phyloP scores from a whole-genome alignment of 108 stramenopile species.

The Skeletonema potamos region DNA sequence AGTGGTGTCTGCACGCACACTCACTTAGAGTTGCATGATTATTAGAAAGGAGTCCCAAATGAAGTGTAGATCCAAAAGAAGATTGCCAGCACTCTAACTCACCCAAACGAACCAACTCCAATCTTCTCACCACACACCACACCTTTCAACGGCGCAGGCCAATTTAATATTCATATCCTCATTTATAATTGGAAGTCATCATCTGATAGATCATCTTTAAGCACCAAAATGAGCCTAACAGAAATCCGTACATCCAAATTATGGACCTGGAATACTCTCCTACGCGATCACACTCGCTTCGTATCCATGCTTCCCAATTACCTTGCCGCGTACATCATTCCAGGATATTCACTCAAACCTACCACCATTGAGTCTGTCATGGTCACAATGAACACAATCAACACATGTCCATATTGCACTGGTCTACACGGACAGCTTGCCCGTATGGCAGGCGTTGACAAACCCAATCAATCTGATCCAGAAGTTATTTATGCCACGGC shows the following conservation, averaged over 20 bases:
- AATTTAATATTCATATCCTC: too few relatives aligned
- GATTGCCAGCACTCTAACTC: too few relatives aligned
- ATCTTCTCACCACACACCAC: too few relatives aligned
- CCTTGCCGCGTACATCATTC: slow-evolving; percentile 13
- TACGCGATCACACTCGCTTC: slow-evolving; percentile 22
- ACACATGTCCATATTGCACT: slow-evolving; percentile 31
- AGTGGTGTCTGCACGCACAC: too few relatives aligned
- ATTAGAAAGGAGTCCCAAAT: too few relatives aligned
- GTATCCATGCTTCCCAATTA: slow-evolving; percentile 8
- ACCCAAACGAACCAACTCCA: too few relatives aligned
- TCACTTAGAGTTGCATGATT: too few relatives aligned
- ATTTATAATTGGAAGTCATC: too few relatives aligned
- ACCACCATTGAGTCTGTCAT: slow-evolving; percentile 15
- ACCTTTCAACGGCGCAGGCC: too few relatives aligned
- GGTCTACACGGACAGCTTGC: slow-evolving; percentile 24
- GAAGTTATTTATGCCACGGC: background rate
- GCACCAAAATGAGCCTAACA: background rate
- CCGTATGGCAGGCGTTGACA: slow-evolving; percentile 16
- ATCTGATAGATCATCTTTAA: too few relatives aligned
- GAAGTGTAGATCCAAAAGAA: too few relatives aligned
- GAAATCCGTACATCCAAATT: background rate
- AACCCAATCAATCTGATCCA: background rate
- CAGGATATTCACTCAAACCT: slow-evolving; percentile 7
- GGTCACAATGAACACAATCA: slow-evolving; percentile 17
- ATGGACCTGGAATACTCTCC: slow-evolving; percentile 11